Evolutionary conservation across 2,329 filamentous ascomycete genomes (phyloP).

Genomic region (Botrytis byssoidea): DNA sequence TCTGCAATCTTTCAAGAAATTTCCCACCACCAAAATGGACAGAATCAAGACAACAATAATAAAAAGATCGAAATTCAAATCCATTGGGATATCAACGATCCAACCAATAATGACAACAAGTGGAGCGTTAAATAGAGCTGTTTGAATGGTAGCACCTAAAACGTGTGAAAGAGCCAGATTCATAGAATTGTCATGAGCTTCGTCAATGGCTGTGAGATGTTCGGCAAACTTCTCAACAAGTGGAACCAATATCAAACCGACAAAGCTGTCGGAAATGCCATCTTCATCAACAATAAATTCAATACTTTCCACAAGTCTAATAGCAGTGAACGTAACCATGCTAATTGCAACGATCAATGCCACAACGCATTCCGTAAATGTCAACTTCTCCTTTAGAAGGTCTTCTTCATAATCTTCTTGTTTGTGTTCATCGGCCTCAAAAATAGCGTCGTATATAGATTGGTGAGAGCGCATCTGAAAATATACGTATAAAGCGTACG

Average conservation of each 20-base stretch:
- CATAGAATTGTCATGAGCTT: conserved; percentile 80
- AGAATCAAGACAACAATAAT: conserved; percentile 77
- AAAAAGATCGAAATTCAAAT: conserved; percentile 83
- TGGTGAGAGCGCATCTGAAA: conserved; percentile 78
- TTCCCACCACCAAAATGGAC: conserved; percentile 81
- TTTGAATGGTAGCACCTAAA: conserved; percentile 77
- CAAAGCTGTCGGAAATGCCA: conserved; percentile 55
- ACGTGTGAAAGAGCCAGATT: conserved; percentile 32
- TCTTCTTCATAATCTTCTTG: conserved; percentile 65
- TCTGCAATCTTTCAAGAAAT: conserved; percentile 84
- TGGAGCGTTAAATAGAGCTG: conserved; percentile 82
- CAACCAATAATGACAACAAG: conserved; percentile 81
- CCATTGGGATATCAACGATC: conserved; percentile 69
- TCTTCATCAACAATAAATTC: conserved; percentile 54
- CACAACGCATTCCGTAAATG: conserved; percentile 68
- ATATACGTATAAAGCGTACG: conserved; percentile 65
- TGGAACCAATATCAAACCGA: conserved; percentile 74
- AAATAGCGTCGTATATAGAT: conserved; percentile 71
- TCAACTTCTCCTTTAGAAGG: conserved; percentile 63
- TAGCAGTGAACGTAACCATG: conserved; percentile 70
- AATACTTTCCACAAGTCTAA: conserved; percentile 73
- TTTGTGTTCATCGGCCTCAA: conserved; percentile 66
- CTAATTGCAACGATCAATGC: conserved; percentile 63
- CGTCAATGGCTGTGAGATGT: conserved; percentile 79
- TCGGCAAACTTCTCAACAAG: conserved; percentile 85